phyloP scores from a whole-genome alignment of 2,329 filamentous ascomycete genomes.

The Phoma sp. region DNA sequence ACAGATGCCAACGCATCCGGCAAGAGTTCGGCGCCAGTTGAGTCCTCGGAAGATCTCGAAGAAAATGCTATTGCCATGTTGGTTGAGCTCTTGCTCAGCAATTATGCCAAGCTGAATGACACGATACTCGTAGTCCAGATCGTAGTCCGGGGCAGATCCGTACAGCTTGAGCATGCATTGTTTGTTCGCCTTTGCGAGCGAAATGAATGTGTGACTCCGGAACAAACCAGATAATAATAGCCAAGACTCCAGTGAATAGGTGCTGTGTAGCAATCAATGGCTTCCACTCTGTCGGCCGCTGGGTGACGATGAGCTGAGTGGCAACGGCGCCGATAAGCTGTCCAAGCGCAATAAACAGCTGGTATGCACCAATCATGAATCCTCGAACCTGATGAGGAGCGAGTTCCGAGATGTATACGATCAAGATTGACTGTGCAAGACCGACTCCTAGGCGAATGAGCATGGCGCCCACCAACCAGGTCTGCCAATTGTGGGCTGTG shows the following conservation, averaged over 20 bases:
- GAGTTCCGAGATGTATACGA: neutral
- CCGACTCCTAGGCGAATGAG: too few relatives aligned
- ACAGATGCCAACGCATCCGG: neutral
- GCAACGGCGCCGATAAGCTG: neutral
- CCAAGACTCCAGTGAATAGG: neutral
- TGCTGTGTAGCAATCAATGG: neutral
- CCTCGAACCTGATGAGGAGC: neutral
- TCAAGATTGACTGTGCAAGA: too few relatives aligned
- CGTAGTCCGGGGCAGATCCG: neutral
- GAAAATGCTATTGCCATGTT: neutral
- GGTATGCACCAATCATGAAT: neutral
- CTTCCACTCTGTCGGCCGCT: neutral
- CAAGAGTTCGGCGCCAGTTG: neutral
- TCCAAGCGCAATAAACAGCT: neutral
- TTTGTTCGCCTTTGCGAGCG: neutral
- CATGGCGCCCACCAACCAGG: too few relatives aligned
- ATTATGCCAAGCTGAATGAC: neutral
- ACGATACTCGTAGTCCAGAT: neutral
- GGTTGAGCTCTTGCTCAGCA: neutral
- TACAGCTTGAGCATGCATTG: neutral
- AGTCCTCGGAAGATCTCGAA: neutral
- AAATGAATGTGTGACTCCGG: neutral
- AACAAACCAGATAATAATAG: neutral
- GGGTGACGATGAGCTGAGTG: neutral
- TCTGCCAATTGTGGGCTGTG: too few relatives aligned